A percentile compares a stretch with the other conserved stretches of the same genome.
Evolutionary conservation across 176 grass and related monocot species (phyloP).

Genomic region (Poa annua): DNA sequence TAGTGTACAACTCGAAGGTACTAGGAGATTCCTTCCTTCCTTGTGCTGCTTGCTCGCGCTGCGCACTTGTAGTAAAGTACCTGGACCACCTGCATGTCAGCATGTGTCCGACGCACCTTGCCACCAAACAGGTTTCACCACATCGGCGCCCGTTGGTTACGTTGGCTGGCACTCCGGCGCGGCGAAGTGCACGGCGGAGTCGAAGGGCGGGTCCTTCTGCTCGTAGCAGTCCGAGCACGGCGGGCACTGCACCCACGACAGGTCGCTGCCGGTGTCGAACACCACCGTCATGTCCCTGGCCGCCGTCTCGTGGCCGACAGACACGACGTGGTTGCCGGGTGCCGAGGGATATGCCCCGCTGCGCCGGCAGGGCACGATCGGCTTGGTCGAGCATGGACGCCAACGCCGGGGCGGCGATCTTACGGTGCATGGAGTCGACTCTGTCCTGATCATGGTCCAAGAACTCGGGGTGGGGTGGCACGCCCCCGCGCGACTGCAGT

Average conservation of each 20-base stretch:
- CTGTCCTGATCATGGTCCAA: conserved; percentile 60
- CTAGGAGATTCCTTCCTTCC: too few species aligned
- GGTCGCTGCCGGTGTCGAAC: conserved; percentile 90
- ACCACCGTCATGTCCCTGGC: conserved; percentile 46
- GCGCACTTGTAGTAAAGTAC: too few species aligned
- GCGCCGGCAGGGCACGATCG: conserved; percentile 53
- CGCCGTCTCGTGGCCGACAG: conserved; percentile 71
- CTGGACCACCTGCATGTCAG: too few species aligned
- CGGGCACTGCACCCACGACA: conserved; percentile 87
- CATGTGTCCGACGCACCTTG: too few species aligned
- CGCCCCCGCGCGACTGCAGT: neutral
- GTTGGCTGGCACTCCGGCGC: conserved; percentile 52
- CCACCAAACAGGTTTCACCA: too few species aligned
- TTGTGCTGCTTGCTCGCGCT: too few species aligned
- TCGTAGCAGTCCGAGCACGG: conserved; percentile 66
- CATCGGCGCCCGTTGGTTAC: too few species aligned
- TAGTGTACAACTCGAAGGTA: too few species aligned
- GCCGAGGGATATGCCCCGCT: conserved; percentile 50
- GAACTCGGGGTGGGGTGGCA: conserved; percentile 45
- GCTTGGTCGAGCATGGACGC: neutral
- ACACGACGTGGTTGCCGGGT: conserved; percentile 76
- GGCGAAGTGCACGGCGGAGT: conserved; percentile 57
- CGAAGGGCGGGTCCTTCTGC: conserved; percentile 76
- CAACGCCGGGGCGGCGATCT: conserved; percentile 25
- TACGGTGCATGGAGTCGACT: conserved; percentile 54